Base-by-base conservation (phyloP, 2,329 filamentous ascomycete genomes). In the Paracoccidioides brasiliensis region DNA sequence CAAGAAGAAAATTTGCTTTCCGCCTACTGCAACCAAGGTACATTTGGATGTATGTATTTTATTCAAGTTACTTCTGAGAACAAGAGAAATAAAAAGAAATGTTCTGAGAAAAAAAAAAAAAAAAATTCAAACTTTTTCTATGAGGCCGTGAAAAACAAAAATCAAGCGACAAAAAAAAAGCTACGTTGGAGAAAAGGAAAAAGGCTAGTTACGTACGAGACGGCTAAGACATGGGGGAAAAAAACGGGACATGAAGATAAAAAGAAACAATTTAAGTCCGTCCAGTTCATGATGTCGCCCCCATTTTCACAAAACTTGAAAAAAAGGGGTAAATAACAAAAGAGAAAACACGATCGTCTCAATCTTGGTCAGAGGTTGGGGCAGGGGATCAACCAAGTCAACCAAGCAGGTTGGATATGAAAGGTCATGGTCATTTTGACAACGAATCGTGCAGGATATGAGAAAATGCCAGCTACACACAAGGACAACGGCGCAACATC, bases 291-390 rank as follows among this genome's bases (percentile, higher is more conserved):
- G 38, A 41, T 37, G 33, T 50, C 40, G 35, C n/a, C 42, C 22
- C 15, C 32, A 32, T 45, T 35, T 52, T 49, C 14, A 43, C 46
- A 44, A 42, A 50, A 37, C 52, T 12, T 38, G 44, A 42, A 38
- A 22, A 38, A 15, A 52, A 53, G 7, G 48, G 4, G 51, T 43
- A 38, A 30, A 50, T 42, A 42, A 49, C 54, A 56, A 54, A 41
- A 35, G 7, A 40, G 44, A 32, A 54, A 40, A 37, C 30, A 56
- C 22, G 41, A 54, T 46, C 44, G 44, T n/a, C 12, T 14, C 8
- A 22, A 30, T 46, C 44, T 46, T 46, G 28, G 14, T 44, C 42
- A 44, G 42, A 22, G 22, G 22, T 22, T 22, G 22, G 1, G 22
- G 42, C 42, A 10, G 9, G 42, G 44, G 44, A n/a, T n/a, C 44